Evolutionary conservation across 768 basidiomycete species (phyloP), one percentile per base, ranked within the genome.

Genomic region (Boletus sensibilis): DNA sequence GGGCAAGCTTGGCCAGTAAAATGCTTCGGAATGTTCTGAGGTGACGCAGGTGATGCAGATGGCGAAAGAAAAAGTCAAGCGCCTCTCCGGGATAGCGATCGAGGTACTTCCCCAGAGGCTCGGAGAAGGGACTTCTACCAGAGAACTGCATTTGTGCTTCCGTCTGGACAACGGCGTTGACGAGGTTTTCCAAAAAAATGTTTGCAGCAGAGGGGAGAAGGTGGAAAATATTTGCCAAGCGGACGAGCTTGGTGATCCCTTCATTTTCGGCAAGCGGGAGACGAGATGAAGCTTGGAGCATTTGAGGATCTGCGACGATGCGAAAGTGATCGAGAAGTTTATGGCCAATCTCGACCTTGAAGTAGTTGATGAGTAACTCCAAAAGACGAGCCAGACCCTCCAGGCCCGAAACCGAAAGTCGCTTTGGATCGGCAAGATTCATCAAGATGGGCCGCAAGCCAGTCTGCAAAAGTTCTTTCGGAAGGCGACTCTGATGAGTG

Each of bases 281-380:
- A 55, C 85, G 83, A 0, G 93, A 86, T 0, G 94, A 89, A 45
- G 83, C 85, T 55, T 83, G 81, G 27, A 98, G 79, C 77, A 92
- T 87, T 61, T 87, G 86, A 14, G 92, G 88, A 65, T 96, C 94
- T 25, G 96, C 92, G 21, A 99, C 88, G 37, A 89, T 85, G 41
- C 88, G 87, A 75, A 96, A 98, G 70, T 99, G 97, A 65, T 98
- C 97, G 21, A 99, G 79, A 8, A 99, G 84, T 74, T 99, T 99
- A 71, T 92, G 85, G 1, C 97, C 97, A 57, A 99, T 98, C 76
- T 99, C 97, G 18, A 99, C 96, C 72, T 98, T 98, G 85, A 99
- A 99, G 75, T 99, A 98, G 71, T 98, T 98, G 38, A 94, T 97
- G 53, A 99, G 75, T 8, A 99, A 82, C 70, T 97, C 94, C 47